These are phyloP conservation scores for Penicillium robsamsonii DNA, from an alignment of 495 filamentous ascomycete species.

Conservation along the genomic window DNA sequence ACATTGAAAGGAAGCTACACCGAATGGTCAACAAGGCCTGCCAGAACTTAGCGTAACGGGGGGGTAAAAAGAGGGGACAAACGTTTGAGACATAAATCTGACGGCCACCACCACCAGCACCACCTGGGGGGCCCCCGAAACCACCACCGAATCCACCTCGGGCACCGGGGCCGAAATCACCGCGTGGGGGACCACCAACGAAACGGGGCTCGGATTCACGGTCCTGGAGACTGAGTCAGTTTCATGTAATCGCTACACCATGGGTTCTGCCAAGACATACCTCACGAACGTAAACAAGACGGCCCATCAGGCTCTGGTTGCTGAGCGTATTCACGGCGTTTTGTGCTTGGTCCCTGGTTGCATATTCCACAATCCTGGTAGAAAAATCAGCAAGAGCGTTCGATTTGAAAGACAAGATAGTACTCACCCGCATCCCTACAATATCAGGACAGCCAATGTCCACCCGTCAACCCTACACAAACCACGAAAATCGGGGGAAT, in stretches of 20 bases:
- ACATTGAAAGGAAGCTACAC: constrained; percentile 93
- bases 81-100: constrained; percentile 98
- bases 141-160: constrained; percentile 45
- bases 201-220: constrained; percentile 96
- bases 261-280: constrained; percentile 47
- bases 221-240: constrained; percentile 55
- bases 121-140: constrained; percentile 52
- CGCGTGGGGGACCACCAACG: constrained; percentile 68
- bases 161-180: constrained; percentile 58
- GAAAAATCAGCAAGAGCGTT: constrained; percentile 29
- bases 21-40: constrained; percentile 27
- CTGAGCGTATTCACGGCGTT: constrained; percentile 96
- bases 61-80: constrained; percentile 54
- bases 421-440: constrained; percentile 99
- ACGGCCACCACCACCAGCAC: constrained; percentile 59
- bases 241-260: background rate
- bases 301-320: constrained; percentile 97
- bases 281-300: constrained; percentile 97
- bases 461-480: constrained; percentile 98
- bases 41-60: constrained; percentile 19
- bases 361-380: constrained; percentile 98
- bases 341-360: constrained; percentile 97
- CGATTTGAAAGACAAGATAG: constrained; percentile 3
- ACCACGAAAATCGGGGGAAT: constrained; percentile 37
- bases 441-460: constrained; percentile 82